These are phyloP conservation scores for Fusarium vanettenii DNA, from an alignment of 2,329 filamentous ascomycete genomes.

Conservation along the genomic window DNA sequence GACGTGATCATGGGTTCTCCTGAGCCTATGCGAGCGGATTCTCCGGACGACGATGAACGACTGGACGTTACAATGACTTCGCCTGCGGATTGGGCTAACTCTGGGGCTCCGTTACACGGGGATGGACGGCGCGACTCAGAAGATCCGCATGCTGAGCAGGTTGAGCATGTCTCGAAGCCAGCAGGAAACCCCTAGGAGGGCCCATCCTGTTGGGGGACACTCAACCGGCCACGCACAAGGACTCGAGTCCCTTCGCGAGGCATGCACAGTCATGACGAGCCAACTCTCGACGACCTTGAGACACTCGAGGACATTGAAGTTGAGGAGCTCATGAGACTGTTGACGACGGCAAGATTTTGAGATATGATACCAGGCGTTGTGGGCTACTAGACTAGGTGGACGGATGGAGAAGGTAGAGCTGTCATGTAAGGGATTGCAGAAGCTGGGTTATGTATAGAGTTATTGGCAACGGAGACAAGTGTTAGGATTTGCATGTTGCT, in stretches of 20 bases:
- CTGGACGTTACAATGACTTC: constrained; percentile 37
- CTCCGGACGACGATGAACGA: constrained; percentile 31
- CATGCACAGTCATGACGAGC: constrained; percentile 4
- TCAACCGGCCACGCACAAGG: constrained; percentile 24
- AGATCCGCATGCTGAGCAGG: constrained; percentile 32
- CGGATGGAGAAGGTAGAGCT: constrained; percentile 23
- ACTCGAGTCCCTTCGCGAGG: constrained; percentile 7
- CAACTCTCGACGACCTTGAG: constrained; percentile 40
- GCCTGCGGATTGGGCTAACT: constrained; percentile 34
- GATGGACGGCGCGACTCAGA: constrained; percentile 20
- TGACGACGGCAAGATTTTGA: constrained; percentile 37
- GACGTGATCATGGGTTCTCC: constrained; percentile 49
- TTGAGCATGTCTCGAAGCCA: constrained; percentile 34
- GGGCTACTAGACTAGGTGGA: constrained; percentile 32
- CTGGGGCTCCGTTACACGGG: constrained; percentile 12
- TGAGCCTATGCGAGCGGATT: constrained; percentile 41
- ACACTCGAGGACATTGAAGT: constrained; percentile 45
- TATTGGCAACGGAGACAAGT: constrained; percentile 36
- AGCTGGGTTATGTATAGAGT: constrained; percentile 38
- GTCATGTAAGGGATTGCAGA: constrained; percentile 31
- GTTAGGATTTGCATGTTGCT: constrained; percentile 36
- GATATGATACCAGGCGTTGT: constrained; percentile 40
- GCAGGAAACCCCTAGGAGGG: constrained; percentile 36
- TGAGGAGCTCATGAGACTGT: constrained; percentile 41
- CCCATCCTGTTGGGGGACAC: constrained; percentile 23